phyloP scores from a whole-genome alignment of 371 early-diverging fungal genomes.

The Chytridium lagenaria region DNA sequence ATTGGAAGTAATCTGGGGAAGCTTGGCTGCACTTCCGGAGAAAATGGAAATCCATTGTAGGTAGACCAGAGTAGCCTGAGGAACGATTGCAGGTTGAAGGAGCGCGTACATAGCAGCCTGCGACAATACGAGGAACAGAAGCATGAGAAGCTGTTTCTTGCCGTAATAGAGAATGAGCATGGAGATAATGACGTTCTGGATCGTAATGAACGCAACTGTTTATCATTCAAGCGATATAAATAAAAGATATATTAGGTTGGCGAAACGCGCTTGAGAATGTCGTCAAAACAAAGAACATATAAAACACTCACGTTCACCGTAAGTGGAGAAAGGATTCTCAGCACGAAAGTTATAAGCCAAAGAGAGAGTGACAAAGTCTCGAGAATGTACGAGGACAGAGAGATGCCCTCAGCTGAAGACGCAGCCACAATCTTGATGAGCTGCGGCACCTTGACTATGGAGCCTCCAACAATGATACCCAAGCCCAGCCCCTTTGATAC shows the following conservation, averaged over 20 bases:
- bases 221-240: too few relatives aligned
- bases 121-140: constrained; percentile 43
- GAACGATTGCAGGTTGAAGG: constrained; percentile 53
- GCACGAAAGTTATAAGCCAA: constrained; percentile 85
- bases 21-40: constrained; percentile 73
- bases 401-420: constrained; percentile 81
- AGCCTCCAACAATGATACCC: constrained; percentile 88
- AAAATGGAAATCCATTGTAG: constrained; percentile 85
- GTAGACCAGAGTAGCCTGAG: constrained; percentile 57
- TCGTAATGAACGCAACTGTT: constrained; percentile 60
- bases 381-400: constrained; percentile 75
- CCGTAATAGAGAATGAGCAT: constrained; percentile 72
- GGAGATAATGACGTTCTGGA: constrained; percentile 81
- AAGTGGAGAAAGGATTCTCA: constrained; percentile 88
- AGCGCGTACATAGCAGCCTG: constrained; percentile 55
- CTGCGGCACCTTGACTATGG: constrained; percentile 95
- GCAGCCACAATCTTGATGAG: constrained; percentile 83
- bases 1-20: constrained; percentile 88
- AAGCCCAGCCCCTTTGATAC: constrained; percentile 89
- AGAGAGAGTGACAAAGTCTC: constrained; percentile 83
- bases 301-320: constrained; percentile 78
- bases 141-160: constrained; percentile 42
- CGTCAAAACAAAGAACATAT: neutral
- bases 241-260: neutral
- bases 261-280: neutral